These are phyloP conservation scores for Meira nashicola DNA, from an alignment of 1,284 basidiomycete species.

Conservation along the genomic window DNA sequence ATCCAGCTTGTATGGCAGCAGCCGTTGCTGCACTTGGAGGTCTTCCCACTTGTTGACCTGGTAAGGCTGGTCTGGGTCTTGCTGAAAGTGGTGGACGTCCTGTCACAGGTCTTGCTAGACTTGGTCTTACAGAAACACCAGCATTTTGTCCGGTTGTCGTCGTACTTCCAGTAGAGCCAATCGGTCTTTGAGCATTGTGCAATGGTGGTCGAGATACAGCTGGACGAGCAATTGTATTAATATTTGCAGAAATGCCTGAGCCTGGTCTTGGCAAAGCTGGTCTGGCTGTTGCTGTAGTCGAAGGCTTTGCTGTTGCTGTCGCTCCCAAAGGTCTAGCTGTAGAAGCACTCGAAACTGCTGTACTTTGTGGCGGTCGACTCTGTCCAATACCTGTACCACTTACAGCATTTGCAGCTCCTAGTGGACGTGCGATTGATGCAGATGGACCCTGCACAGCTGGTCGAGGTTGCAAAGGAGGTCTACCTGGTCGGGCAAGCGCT, in stretches of 20 bases:
- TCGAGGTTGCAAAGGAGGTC: neutral
- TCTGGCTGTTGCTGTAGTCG: slow-evolving; percentile 1
- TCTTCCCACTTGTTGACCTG: too few relatives aligned
- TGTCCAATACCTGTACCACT: neutral
- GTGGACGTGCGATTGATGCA: neutral
- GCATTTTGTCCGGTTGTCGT: too few relatives aligned
- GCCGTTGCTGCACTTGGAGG: too few relatives aligned
- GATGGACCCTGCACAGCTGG: neutral
- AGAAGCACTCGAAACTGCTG: neutral
- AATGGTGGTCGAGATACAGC: too few relatives aligned
- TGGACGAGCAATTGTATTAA: too few relatives aligned
- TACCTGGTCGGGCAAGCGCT: neutral
- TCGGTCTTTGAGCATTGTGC: too few relatives aligned
- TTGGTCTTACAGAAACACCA: too few relatives aligned
- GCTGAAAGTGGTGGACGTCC: too few relatives aligned
- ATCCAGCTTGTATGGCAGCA: too few relatives aligned
- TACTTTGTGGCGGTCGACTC: neutral
- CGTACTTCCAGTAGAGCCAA: too few relatives aligned
- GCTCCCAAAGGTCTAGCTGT: neutral
- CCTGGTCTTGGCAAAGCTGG: slow-evolving; percentile 1
- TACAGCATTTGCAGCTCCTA: neutral
- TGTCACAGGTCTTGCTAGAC: too few relatives aligned
- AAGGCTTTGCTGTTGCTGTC: neutral
- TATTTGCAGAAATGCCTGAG: neutral
- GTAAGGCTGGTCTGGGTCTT: too few relatives aligned